These are phyloP conservation scores for Coniochaeta hoffmannii DNA, from an alignment of 2,329 filamentous ascomycete genomes.

Conservation along the genomic window DNA sequence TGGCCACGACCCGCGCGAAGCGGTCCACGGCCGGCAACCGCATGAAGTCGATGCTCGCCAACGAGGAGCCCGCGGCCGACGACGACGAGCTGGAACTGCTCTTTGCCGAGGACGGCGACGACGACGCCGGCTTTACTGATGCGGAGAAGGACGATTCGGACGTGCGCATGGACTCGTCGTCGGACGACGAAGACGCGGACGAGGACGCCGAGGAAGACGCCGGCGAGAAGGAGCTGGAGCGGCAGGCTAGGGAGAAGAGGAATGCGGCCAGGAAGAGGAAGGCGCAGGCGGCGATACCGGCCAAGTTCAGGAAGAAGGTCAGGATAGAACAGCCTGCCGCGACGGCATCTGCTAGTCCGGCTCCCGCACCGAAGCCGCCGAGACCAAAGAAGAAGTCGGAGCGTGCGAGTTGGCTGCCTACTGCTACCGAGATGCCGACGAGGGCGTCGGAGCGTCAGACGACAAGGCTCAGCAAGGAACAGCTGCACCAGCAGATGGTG, in stretches of 20 bases:
- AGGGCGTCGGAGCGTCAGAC: constrained; percentile 51
- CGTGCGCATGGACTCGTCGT: constrained; percentile 78
- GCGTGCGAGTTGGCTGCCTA: constrained; percentile 50
- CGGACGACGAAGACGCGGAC: constrained; percentile 73
- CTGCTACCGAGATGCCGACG: constrained; percentile 45
- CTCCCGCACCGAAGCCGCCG: constrained; percentile 29
- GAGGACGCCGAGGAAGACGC: constrained; percentile 64
- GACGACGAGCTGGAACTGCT: constrained; percentile 63
- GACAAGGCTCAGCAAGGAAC: constrained; percentile 52
- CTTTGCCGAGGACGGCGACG: constrained; percentile 66
- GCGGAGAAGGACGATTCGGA: constrained; percentile 62
- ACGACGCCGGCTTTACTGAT: constrained; percentile 64
- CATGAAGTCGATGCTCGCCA: constrained; percentile 69
- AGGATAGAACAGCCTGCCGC: constrained; percentile 57
- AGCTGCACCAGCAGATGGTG: constrained; percentile 63
- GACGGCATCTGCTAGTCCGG: constrained; percentile 23
- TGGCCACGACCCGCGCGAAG: constrained; percentile 65
- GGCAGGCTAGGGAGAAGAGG: constrained; percentile 62
- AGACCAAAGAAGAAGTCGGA: constrained; percentile 55
- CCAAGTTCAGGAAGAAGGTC: constrained; percentile 66
- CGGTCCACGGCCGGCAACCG: constrained; percentile 79
- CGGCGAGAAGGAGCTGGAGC: constrained; percentile 81
- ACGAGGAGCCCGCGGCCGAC: constrained; percentile 52
- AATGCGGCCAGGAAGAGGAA: no score
- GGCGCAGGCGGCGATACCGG: constrained; percentile 66